phyloP scores from a whole-genome alignment of 1,284 basidiomycete species.

The Gomphus sp. region DNA sequence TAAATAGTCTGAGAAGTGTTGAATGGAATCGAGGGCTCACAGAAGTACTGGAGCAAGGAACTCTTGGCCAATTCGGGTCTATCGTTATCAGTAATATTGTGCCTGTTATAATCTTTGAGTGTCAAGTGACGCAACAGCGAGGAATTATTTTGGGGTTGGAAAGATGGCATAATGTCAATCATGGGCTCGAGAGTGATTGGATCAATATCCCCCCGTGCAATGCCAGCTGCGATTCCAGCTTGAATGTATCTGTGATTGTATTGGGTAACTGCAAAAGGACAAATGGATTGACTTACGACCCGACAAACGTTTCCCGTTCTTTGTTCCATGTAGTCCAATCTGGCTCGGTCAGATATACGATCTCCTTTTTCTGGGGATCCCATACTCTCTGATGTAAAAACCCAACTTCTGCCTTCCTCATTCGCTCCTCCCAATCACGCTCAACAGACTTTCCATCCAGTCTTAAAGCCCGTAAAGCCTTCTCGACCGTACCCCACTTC shows the following conservation, averaged over 20 bases:
- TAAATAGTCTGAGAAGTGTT: neutral
- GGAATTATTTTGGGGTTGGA: conserved; percentile 40
- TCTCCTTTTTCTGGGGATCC: conserved; percentile 54
- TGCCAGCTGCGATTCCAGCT: conserved; percentile 44
- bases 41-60: conserved; percentile 52
- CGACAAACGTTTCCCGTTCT: conserved; percentile 66
- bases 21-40: conserved; percentile 28
- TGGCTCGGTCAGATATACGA: conserved; percentile 61
- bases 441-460: conserved; percentile 90
- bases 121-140: conserved; percentile 23
- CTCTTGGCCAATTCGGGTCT: conserved; percentile 26
- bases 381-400: conserved; percentile 94
- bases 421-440: conserved; percentile 63
- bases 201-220: conserved; percentile 73
- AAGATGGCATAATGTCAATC: conserved; percentile 71
- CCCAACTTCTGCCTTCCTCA: conserved; percentile 78
- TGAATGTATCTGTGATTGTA: conserved; percentile 43
- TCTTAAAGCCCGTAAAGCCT: conserved; percentile 71
- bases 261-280: conserved; percentile 11
- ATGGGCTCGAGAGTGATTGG: conserved; percentile 70
- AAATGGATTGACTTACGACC: conserved; percentile 42
- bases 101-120: conserved; percentile 23
- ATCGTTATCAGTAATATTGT: conserved; percentile 25
- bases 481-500: conserved; percentile 82
- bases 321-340: conserved; percentile 44